phyloP scores from a whole-genome alignment of 768 basidiomycete genomes.

The Phlegmacium glaucopus region DNA sequence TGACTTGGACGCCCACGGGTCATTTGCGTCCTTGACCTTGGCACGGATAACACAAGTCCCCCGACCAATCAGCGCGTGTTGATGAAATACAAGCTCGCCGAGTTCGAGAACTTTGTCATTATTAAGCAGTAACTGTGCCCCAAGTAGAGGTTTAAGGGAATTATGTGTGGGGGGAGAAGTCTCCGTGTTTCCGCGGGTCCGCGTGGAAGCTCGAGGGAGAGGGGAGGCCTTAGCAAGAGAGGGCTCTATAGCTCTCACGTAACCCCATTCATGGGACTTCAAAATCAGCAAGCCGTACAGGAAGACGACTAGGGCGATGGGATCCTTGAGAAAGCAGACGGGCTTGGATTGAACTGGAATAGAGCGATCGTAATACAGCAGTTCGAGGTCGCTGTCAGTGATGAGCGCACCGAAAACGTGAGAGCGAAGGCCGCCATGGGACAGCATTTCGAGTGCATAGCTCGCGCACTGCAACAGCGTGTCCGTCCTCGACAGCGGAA shows the following conservation, averaged over 20 bases:
- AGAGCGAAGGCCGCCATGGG: slow-evolving; percentile 14
- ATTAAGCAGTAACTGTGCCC: neutral
- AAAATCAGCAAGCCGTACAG: neutral
- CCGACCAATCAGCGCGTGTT: slow-evolving; percentile 7
- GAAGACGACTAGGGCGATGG: neutral
- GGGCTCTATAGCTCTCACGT: too few species aligned
- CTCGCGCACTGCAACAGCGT: slow-evolving; percentile 17
- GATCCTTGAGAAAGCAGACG: neutral
- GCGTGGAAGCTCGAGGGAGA: neutral
- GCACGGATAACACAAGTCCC: slow-evolving; percentile 7
- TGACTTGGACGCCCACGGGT: neutral
- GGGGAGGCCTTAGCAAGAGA: too few species aligned
- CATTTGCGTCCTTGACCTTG: neutral
- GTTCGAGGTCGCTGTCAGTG: neutral
- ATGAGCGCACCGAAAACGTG: neutral
- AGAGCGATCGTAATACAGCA: neutral
- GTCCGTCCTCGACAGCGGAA: neutral
- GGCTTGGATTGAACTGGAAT: neutral
- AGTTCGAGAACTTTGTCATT: neutral
- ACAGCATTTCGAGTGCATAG: slow-evolving; percentile 21
- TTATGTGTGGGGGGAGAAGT: too few species aligned
- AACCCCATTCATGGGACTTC: neutral
- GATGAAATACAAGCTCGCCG: neutral
- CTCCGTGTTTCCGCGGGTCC: too few species aligned
- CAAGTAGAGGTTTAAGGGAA: neutral